Evolutionary conservation across 352 stramenopile species (phyloP).

Genomic region (Phytophthora parvispora): DNA sequence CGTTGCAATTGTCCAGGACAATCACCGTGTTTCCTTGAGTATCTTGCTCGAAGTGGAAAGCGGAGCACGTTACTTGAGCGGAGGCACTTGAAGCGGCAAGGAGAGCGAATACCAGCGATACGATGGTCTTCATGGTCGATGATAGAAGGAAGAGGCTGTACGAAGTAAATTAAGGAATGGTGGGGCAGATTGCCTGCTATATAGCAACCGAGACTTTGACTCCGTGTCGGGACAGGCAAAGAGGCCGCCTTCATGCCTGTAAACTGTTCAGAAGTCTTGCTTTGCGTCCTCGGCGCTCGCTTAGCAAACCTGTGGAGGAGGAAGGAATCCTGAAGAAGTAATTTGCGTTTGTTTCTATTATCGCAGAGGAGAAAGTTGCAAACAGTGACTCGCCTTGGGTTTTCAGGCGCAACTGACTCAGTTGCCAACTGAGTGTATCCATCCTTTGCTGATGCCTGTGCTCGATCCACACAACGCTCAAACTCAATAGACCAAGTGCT

Average conservation of each 20-base stretch:
- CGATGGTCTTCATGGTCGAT: constrained; percentile 20
- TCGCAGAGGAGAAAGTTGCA: constrained; percentile 5
- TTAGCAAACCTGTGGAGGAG: constrained; percentile 14
- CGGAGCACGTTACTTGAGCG: constrained; percentile 20
- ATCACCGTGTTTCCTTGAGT: constrained; percentile 17
- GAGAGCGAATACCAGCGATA: constrained; percentile 16
- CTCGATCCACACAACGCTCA: background rate
- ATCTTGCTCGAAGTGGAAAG: constrained; percentile 28
- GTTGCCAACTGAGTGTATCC: background rate
- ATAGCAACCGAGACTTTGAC: background rate
- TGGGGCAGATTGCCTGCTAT: background rate
- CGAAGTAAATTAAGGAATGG: constrained; percentile 29
- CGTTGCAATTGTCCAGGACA: constrained; percentile 26
- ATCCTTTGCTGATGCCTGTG: constrained; percentile 1
- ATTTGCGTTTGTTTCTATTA: constrained; percentile 18
- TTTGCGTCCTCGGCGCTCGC: constrained; percentile 5
- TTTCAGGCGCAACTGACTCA: too few relatives aligned
- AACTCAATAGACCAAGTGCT: background rate
- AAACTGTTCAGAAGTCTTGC: constrained; percentile 9
- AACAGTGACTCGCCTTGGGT: background rate
- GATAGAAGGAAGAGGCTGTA: background rate
- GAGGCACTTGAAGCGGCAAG: constrained; percentile 9
- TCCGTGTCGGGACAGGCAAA: background rate
- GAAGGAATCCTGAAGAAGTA: constrained; percentile 4
- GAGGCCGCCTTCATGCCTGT: background rate